A percentile compares a stretch with the other conserved stretches of the same genome.
Conservation (phyloP, 2,329 filamentous ascomycete genomes). For the Tolypocladium capitatum region DNA sequence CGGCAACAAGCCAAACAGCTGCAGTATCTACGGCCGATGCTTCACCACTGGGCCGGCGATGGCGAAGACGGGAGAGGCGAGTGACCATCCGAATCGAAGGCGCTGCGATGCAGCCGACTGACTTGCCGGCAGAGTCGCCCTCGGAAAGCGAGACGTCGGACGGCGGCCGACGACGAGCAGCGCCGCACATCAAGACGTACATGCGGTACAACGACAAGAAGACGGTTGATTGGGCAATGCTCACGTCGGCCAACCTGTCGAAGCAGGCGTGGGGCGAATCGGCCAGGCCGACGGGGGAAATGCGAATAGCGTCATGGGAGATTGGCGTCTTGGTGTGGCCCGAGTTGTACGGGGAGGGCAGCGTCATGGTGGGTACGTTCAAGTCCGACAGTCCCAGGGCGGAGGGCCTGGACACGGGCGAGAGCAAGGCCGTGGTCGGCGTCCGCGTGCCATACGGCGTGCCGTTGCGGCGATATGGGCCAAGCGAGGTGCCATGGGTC, state of each 20-base stretch:
- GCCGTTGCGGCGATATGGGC: constrained; percentile 53
- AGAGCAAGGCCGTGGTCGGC: constrained; percentile 38
- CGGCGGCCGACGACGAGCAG: constrained; percentile 53
- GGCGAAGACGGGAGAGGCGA: constrained; percentile 17
- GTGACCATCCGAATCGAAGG: background rate
- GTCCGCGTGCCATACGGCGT: constrained; percentile 74
- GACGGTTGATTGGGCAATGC: constrained; percentile 67
- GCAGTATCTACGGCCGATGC: constrained; percentile 52
- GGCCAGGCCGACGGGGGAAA: constrained; percentile 39
- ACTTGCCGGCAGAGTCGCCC: constrained; percentile 17
- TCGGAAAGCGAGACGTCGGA: constrained; percentile 20
- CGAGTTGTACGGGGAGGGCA: constrained; percentile 32
- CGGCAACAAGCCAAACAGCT: constrained; percentile 61
- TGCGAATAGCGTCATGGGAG: constrained; percentile 70
- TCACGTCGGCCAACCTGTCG: constrained; percentile 85
- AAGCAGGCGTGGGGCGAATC: constrained; percentile 79
- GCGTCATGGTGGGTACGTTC: constrained; percentile 57
- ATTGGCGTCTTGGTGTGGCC: constrained; percentile 78
- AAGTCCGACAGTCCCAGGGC: constrained; percentile 39
- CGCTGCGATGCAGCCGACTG: too few relatives aligned
- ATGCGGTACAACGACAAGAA: constrained; percentile 45
- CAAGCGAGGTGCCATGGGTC: constrained; percentile 63
- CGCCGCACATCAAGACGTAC: constrained; percentile 85
- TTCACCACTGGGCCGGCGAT: constrained; percentile 67
- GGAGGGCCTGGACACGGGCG: constrained; percentile 8